These are phyloP conservation scores for Rhizopus delemar DNA, from an alignment of 371 early-diverging fungal species.

Conservation along the genomic window DNA sequence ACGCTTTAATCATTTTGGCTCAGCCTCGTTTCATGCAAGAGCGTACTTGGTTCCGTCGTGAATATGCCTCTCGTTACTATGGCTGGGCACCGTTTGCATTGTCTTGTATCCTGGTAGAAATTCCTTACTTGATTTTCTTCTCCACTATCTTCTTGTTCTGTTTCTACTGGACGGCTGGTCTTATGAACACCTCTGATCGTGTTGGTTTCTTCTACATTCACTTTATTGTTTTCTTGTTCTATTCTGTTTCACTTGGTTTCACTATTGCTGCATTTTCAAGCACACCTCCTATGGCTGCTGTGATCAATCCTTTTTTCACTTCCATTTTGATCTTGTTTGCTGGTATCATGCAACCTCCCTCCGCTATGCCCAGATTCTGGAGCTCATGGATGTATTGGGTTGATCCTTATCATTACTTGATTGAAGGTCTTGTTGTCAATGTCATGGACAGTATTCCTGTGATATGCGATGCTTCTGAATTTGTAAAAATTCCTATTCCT, in stretches of 20 bases:
- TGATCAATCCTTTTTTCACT: slow-evolving; percentile 74
- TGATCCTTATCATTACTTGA: slow-evolving; percentile 75
- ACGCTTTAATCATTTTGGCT: slow-evolving; percentile 69
- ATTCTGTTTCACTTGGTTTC: slow-evolving; percentile 70
- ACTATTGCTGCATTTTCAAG: slow-evolving; percentile 52
- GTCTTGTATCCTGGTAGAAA: slow-evolving; percentile 58
- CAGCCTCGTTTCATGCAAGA: slow-evolving; percentile 77
- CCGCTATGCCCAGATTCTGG: slow-evolving; percentile 76
- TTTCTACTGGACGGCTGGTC: slow-evolving; percentile 75
- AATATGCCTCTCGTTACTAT: slow-evolving; percentile 72
- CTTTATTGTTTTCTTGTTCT: slow-evolving; percentile 62
- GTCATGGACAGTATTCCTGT: slow-evolving; percentile 62
- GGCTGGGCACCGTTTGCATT: slow-evolving; percentile 66
- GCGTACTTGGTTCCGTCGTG: slow-evolving; percentile 71
- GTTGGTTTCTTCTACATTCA: slow-evolving; percentile 67
- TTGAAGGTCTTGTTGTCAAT: slow-evolving; percentile 75
- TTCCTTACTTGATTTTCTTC: slow-evolving; percentile 62
- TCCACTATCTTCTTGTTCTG: slow-evolving; percentile 62
- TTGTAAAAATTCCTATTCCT: slow-evolving; percentile 55
- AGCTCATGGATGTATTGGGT: slow-evolving; percentile 78
- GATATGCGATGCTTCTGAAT: slow-evolving; percentile 53
- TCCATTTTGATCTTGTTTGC: slow-evolving; percentile 72
- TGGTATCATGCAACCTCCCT: slow-evolving; percentile 71
- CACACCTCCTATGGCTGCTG: slow-evolving; percentile 68
- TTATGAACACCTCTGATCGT: slow-evolving; percentile 51